These are phyloP conservation scores for Podospora conica DNA, from an alignment of 495 filamentous ascomycete genomes.

Conservation along the genomic window DNA sequence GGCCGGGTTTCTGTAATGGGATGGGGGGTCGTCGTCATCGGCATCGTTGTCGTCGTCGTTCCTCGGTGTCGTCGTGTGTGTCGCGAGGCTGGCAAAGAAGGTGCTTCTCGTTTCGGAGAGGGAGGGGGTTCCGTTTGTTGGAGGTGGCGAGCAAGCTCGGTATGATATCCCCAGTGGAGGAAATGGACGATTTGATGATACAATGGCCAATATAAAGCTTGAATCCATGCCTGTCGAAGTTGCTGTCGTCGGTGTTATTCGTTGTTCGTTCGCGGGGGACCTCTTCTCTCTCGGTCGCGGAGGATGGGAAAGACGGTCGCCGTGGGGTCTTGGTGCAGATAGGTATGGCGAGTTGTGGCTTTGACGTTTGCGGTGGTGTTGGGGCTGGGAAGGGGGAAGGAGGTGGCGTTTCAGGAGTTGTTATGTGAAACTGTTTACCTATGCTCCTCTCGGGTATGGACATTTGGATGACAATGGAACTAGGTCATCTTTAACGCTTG, in stretches of 20 bases:
- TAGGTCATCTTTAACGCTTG: no score
- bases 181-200: background rate
- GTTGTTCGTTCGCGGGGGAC: background rate
- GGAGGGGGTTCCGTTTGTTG: background rate
- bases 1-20: background rate
- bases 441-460: no score
- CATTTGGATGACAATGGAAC: no score
- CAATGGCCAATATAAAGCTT: background rate
- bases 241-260: background rate
- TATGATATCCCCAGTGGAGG: background rate
- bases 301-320: slow-evolving; percentile 2
- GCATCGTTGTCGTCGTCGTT: background rate
- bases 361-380: background rate
- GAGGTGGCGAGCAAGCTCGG: background rate
- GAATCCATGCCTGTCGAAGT: background rate
- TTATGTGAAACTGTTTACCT: slow-evolving; percentile 2
- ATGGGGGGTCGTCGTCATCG: background rate
- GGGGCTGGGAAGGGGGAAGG: background rate
- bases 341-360: background rate
- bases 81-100: background rate
- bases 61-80: no score
- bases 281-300: background rate
- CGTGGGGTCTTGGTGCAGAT: background rate
- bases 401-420: background rate
- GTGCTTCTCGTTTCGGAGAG: background rate